Percentiles rank a stretch among this genome's conserved stretches.
Evolutionary conservation across 2,329 filamentous ascomycete species (phyloP).

Genomic region (Trichoderma sp.): DNA sequence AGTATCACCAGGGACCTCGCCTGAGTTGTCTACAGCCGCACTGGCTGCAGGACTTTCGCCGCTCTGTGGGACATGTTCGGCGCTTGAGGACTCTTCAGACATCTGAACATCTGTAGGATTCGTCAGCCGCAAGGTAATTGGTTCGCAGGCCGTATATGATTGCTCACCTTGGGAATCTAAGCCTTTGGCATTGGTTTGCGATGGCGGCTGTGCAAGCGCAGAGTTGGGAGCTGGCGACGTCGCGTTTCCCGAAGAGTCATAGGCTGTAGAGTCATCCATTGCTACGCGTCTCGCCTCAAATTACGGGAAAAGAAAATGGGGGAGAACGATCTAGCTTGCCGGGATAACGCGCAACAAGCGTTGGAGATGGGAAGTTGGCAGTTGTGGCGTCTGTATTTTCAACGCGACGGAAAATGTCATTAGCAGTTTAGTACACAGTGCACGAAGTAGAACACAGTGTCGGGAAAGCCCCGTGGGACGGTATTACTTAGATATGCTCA

Average conservation of each 20-base stretch:
- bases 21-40: conserved; percentile 61
- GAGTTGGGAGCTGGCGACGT: conserved; percentile 61
- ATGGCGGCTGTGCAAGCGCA: conserved; percentile 58
- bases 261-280: conserved; percentile 64
- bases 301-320: not conserved
- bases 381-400: conserved; percentile 18
- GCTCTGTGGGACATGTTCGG: conserved; percentile 62
- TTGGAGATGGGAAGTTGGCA: conserved; percentile 19
- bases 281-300: conserved; percentile 25
- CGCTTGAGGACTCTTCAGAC: conserved; percentile 54
- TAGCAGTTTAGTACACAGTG: not conserved
- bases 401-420: conserved; percentile 19
- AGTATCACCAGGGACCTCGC: conserved; percentile 69
- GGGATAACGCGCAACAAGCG: conserved; percentile 18
- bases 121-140: not conserved
- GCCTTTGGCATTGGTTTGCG: conserved; percentile 50
- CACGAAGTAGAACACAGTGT: not conserved
- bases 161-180: conserved; percentile 53
- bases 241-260: conserved; percentile 61
- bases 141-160: not conserved
- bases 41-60: conserved; percentile 62
- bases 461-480: not conserved
- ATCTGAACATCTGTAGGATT: conserved; percentile 62
- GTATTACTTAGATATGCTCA: no score
- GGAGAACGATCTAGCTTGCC: not conserved